These are phyloP conservation scores for Chlorencoelia australis DNA, from an alignment of 2,329 filamentous ascomycete species.

Conservation along the genomic window DNA sequence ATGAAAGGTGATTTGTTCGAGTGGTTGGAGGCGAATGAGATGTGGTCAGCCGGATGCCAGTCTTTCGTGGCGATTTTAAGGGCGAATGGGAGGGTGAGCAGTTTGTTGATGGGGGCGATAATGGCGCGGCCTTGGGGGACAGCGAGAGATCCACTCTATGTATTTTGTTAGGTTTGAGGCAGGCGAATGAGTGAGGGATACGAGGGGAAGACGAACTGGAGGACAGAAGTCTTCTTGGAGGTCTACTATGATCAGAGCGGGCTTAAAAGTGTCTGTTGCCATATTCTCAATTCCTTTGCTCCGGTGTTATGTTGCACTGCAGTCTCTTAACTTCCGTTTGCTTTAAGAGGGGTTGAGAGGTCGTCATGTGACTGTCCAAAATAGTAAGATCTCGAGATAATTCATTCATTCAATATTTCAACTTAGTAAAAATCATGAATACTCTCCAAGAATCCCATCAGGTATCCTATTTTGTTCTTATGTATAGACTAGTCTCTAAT, in stretches of 20 bases:
- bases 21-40: slow-evolving; percentile 86
- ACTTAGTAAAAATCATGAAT: no score
- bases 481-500: no score
- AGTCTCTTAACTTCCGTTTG: no score
- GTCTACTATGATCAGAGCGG: slow-evolving; percentile 69
- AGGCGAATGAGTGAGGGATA: neutral
- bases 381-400: no score
- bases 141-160: slow-evolving; percentile 71
- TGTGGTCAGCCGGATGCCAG: slow-evolving; percentile 73
- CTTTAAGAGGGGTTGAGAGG: no score
- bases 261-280: slow-evolving; percentile 30
- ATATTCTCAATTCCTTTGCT: no score
- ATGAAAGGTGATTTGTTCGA: slow-evolving; percentile 54
- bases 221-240: slow-evolving; percentile 94
- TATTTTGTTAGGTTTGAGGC: neutral
- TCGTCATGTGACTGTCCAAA: no score
- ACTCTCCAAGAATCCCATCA: no score
- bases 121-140: slow-evolving; percentile 66
- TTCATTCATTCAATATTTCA: no score
- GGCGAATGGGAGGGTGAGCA: slow-evolving; percentile 62
- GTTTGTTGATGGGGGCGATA: slow-evolving; percentile 59
- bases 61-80: slow-evolving; percentile 82
- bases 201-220: slow-evolving; percentile 49
- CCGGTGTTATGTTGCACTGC: no score
- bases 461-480: no score